Base-by-base conservation (phyloP, 495 filamentous ascomycete genomes). In the Massariosphaeria phaeospora region DNA sequence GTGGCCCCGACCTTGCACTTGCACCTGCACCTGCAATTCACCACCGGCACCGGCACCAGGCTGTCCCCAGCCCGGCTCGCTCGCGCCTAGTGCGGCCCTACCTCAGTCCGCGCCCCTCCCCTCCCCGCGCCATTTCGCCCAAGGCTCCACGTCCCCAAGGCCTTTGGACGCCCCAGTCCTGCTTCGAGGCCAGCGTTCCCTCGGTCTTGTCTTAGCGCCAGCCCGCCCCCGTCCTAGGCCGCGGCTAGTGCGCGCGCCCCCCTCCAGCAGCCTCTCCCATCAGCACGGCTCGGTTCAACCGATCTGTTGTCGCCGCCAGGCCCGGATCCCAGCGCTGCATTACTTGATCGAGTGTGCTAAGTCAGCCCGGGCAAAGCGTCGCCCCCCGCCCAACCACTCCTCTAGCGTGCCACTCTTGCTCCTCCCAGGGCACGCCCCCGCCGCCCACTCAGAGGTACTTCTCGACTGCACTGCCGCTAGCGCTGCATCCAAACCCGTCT, bases 331-430 rank as follows among this genome's bases (percentile, higher is more conserved):
- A 34, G 45, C 35, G 13, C 23, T 40, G 43, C 53, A 62, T 57
- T 57, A 53, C 59, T 48, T 57, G 53, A 62, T 57, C 40, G 17
- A 31, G 52, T 57, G 52, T 50, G 59, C 48, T 57, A 62, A 57
- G 41, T 47, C 48, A 43, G 45, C 53, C 48, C 53, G 46, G 54
- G 54, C 54, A 45, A 46, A 29, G 27, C 42, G 42, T 12, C 20
- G 8, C 13, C 20, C 50, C 15, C 39, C 36, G 24, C 52, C 52
- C 27, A 44, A 43, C 6, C 25, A 27, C 34, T 52, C 52, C 23
- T 56, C 58, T 63, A 54, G 59, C 54, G 59, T 44, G 48, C 54
- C 59, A 51, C 46, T 49, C n/a, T n/a, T n/a, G n/a, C n/a, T n/a
- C 20, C 36, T 54, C 34, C 44, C 52, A 51, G 43, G 59, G 48